Conservation (phyloP, 306 rosid species). For the Dryas alaskensis region DNA sequence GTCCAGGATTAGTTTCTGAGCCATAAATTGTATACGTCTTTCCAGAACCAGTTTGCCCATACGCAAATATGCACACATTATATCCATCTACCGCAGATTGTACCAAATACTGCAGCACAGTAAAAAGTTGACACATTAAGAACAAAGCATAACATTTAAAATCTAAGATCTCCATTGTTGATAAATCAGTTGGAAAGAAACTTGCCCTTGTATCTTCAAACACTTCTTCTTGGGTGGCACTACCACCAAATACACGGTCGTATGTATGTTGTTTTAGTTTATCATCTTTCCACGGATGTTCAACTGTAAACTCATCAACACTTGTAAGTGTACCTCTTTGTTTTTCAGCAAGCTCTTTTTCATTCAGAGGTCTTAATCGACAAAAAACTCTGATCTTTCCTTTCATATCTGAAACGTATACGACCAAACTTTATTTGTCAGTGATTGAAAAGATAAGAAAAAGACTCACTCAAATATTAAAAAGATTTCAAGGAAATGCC, state of each 20-base stretch:
- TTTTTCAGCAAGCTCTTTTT: slow-evolving; percentile 60
- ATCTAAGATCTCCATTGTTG: slow-evolving; percentile 5
- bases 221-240: slow-evolving; percentile 70
- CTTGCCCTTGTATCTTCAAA: slow-evolving; percentile 95
- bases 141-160: not conserved
- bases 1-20: slow-evolving; percentile 69
- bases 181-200: slow-evolving; percentile 23
- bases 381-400: slow-evolving; percentile 96
- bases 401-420: slow-evolving; percentile 79
- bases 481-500: slow-evolving; percentile 4
- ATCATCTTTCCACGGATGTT: slow-evolving; percentile 90
- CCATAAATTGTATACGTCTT: slow-evolving; percentile 91
- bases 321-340: slow-evolving; percentile 46
- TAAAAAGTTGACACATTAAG: slow-evolving; percentile 9
- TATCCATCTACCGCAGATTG: slow-evolving; percentile 90
- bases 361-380: slow-evolving; percentile 75
- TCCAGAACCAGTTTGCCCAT: slow-evolving; percentile 96
- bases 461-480: not conserved
- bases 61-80: slow-evolving; percentile 92
- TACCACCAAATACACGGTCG: slow-evolving; percentile 74
- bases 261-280: slow-evolving; percentile 75
- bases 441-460: not conserved
- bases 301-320: slow-evolving; percentile 80
- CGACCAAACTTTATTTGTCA: slow-evolving; percentile 6
- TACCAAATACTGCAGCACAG: slow-evolving; percentile 72